Base-by-base conservation (phyloP, 2,329 filamentous ascomycete genomes). In the Pseudocercospora eumusae region DNA sequence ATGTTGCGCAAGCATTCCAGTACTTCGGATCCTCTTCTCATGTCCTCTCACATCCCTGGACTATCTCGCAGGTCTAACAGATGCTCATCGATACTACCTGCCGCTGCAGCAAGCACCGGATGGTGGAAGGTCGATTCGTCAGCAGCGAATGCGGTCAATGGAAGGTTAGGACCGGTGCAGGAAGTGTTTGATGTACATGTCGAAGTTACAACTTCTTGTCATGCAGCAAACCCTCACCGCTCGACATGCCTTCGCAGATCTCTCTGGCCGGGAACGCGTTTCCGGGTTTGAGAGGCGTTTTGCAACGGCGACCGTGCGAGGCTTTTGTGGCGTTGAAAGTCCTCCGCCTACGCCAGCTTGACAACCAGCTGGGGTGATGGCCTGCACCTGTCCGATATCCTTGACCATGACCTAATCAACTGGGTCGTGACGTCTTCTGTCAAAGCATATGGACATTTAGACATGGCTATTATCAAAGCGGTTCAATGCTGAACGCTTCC, bases 321-420 rank as follows among this genome's bases (percentile, higher is more conserved):
- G 50, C 40, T 62, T 62, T 62, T 47, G 60, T 62, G 60, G 56
- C 60, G 60, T 62, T 40, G 25, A 23, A 23, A 20, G 53, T 40
- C 55, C n/a, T 58, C 40, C 47, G 47, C 57, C 47, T 52, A 52
- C 47, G 47, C 47, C 47, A 52, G 15, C 25, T 52, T 28, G 47
- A 52, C 47, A 52, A 18, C 47, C 47, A 52, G 44, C 44, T 47
- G 44, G 44, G 44, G 44, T 47, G 44, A 47, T 21, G 18, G 44
- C 9, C 44, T 52, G 47, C 47, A 52, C 23, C 23, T n/a, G 1
- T 18, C 47, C 47, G 47, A 25, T 2, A 52, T 31, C 25, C 47
- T 52, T 25, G 47, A 52, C 23, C 7, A 52, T 28, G 47, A 28
- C 20, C 21, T 52, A 23, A 15, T 23, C 44, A 21, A 21, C 20